phyloP scores from a whole-genome alignment of 495 filamentous ascomycete genomes.

The Tuber brumale region DNA sequence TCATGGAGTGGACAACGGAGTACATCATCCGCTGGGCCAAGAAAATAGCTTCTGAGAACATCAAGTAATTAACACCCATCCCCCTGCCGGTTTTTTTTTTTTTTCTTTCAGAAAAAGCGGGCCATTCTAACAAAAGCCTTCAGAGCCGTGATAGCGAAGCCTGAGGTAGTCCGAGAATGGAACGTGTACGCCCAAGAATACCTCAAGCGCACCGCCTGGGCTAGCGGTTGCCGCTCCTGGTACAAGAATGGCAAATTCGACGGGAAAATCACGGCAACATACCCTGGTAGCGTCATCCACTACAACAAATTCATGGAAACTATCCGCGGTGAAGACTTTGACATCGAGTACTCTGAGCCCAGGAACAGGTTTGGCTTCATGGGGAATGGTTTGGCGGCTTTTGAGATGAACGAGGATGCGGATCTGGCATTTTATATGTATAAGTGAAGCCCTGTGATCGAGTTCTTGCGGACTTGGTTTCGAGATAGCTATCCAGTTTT shows the following conservation, averaged over 20 bases:
- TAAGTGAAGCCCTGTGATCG: conserved; percentile 7
- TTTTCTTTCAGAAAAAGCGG: neutral
- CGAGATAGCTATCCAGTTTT: neutral
- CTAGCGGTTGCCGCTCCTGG: conserved; percentile 48
- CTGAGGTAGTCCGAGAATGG: conserved; percentile 46
- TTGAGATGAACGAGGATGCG: conserved; percentile 23
- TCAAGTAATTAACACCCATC: conserved; percentile 40
- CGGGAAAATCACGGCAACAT: conserved; percentile 47
- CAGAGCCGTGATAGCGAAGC: conserved; percentile 44
- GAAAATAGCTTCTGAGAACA: conserved; percentile 48
- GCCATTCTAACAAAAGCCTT: neutral
- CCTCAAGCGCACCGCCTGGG: conserved; percentile 48
- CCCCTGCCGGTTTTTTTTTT: no score
- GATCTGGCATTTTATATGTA: conserved; percentile 34
- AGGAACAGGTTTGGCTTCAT: conserved; percentile 48
- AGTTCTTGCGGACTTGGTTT: neutral
- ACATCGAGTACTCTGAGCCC: conserved; percentile 44
- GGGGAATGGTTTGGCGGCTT: conserved; percentile 46
- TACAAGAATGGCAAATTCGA: conserved; percentile 46
- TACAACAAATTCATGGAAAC: conserved; percentile 51
- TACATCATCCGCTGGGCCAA: conserved; percentile 48
- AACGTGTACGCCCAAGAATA: conserved; percentile 45
- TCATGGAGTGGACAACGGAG: conserved; percentile 49
- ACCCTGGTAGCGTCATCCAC: conserved; percentile 47
- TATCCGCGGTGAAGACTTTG: conserved; percentile 50